Conservation (phyloP, 768 basidiomycete genomes). For the Auriculariales sp. region DNA sequence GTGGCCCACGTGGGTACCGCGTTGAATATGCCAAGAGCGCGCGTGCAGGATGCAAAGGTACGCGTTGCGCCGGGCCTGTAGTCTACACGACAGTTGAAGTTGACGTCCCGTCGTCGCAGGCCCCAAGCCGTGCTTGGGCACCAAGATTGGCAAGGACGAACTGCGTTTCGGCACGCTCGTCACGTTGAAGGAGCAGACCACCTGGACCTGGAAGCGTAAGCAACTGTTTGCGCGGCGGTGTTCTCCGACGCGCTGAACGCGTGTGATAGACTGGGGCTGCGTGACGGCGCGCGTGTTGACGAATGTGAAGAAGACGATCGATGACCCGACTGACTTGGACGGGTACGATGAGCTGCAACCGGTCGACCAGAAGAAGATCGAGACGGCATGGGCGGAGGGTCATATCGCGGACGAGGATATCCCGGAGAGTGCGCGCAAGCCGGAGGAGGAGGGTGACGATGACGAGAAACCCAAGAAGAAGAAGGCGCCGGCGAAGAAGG, state of each 20-base stretch:
- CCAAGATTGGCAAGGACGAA: slow-evolving; percentile 52
- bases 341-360: slow-evolving; percentile 62
- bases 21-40: slow-evolving; percentile 57
- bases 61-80: not conserved
- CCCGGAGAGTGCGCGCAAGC: slow-evolving; percentile 54
- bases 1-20: slow-evolving; percentile 54
- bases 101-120: slow-evolving; percentile 28
- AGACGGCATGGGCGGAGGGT: slow-evolving; percentile 60
- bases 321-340: slow-evolving; percentile 56
- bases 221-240: not conserved
- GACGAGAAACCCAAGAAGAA: slow-evolving; percentile 33
- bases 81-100: slow-evolving; percentile 10
- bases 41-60: slow-evolving; percentile 71
- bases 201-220: slow-evolving; percentile 14
- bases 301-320: slow-evolving; percentile 54
- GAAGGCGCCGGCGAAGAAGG: slow-evolving; percentile 26
- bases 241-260: not conserved
- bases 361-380: slow-evolving; percentile 58
- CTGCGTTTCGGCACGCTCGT: slow-evolving; percentile 63
- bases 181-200: slow-evolving; percentile 54
- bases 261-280: slow-evolving; percentile 68
- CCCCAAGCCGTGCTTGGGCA: slow-evolving; percentile 68
- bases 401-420: slow-evolving; percentile 76
- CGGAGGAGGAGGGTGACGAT: slow-evolving; percentile 25
- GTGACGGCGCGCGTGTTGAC: slow-evolving; percentile 49